Evolutionary conservation across 1,139 yeast genomes (phyloP).

Genomic region (Magnusiomyces tetraspermus): DNA sequence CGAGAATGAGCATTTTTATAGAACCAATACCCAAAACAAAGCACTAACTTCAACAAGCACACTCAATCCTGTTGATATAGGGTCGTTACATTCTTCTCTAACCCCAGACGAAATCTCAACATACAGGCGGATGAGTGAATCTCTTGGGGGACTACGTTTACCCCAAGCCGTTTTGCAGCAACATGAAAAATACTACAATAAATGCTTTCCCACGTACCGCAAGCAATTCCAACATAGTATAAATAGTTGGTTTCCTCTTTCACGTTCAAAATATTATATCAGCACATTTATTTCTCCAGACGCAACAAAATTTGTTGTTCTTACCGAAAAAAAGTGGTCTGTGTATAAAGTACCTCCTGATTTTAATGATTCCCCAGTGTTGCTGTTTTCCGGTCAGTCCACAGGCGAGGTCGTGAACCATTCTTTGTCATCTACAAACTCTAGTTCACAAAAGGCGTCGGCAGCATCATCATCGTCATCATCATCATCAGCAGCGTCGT

Average conservation of each 20-base stretch:
- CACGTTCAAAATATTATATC: constrained; percentile 41
- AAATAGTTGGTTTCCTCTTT: constrained; percentile 44
- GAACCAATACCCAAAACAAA: not conserved
- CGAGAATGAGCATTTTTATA: not conserved
- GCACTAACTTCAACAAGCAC: not conserved
- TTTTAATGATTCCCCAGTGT: constrained; percentile 42
- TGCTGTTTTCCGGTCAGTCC: constrained; percentile 59
- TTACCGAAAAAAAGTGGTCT: constrained; percentile 64
- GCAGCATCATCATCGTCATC: constrained; percentile 3
- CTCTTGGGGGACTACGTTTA: constrained; percentile 9
- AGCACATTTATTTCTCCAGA: constrained; percentile 60
- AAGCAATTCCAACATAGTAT: constrained; percentile 56
- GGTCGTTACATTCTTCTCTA: not conserved
- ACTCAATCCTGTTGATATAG: too few species aligned
- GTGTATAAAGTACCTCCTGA: constrained; percentile 45
- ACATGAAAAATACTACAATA: constrained; percentile 41
- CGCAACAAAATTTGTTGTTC: constrained; percentile 51
- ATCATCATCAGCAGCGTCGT: constrained; percentile 16
- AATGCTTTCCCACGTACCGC: constrained; percentile 76
- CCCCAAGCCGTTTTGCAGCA: constrained; percentile 19
- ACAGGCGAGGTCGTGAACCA: constrained; percentile 41
- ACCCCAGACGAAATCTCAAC: not conserved
- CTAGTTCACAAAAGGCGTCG: constrained; percentile 1
- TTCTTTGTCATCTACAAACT: not conserved
- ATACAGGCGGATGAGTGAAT: not conserved